A percentile compares a stretch with the other conserved stretches of the same genome.
Conservation (phyloP, 768 basidiomycete species). For the Boletellus sp. region DNA sequence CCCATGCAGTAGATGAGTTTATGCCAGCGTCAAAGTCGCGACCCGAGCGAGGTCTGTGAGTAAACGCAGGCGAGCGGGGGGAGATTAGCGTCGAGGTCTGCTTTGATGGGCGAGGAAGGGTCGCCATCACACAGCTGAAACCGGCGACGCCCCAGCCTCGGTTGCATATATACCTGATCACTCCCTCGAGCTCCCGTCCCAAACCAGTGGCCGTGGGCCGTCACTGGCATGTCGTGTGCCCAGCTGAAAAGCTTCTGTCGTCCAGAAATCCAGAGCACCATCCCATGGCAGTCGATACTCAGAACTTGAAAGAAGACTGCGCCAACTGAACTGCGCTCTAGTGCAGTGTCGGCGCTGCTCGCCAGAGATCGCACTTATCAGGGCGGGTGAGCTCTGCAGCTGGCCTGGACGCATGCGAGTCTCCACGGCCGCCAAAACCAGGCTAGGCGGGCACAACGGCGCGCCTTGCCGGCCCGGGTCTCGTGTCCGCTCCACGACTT, state of each 20-base stretch:
- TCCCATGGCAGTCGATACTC: not conserved
- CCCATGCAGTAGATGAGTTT: conserved; percentile 77
- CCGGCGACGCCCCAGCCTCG: not conserved
- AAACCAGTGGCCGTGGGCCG: too few relatives aligned
- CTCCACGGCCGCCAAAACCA: too few relatives aligned
- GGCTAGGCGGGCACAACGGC: too few relatives aligned
- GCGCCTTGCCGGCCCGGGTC: too few relatives aligned
- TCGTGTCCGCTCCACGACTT: too few relatives aligned
- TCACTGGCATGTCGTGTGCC: not conserved
- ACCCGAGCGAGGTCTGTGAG: conserved; percentile 28
- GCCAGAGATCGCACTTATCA: too few relatives aligned
- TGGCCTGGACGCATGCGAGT: too few relatives aligned
- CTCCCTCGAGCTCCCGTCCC: not conserved
- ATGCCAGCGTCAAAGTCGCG: conserved; percentile 70
- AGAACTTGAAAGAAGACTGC: too few relatives aligned
- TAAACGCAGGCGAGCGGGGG: conserved; percentile 9
- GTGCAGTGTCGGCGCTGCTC: too few relatives aligned
- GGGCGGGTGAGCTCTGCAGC: too few relatives aligned
- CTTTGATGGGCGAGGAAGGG: conserved; percentile 34
- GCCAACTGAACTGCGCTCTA: too few relatives aligned
- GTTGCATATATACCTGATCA: not conserved
- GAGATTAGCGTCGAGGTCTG: conserved; percentile 17
- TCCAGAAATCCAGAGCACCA: not conserved
- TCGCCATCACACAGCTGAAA: conserved; percentile 31
- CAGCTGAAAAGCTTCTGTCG: not conserved